phyloP scores from a whole-genome alignment of 2,329 filamentous ascomycete genomes.

The Sphaerostilbella broomeana region DNA sequence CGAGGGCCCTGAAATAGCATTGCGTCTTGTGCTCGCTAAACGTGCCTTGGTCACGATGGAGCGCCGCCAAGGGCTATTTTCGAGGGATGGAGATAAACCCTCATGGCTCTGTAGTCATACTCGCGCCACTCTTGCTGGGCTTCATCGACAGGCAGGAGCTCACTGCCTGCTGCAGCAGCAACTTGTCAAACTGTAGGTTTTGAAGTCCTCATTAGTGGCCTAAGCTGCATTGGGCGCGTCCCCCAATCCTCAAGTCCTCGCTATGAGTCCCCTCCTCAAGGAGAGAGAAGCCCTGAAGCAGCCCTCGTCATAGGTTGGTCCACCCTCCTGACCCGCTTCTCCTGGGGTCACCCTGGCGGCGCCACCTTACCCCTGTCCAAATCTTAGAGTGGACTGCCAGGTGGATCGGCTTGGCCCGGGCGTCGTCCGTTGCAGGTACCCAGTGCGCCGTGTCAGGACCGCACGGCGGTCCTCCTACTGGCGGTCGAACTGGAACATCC shows the following conservation, averaged over 20 bases:
- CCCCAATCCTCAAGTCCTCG: not conserved
- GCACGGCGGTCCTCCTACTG: conserved; percentile 10
- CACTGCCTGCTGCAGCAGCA: not conserved
- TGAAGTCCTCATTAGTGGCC: not conserved
- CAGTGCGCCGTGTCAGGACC: conserved; percentile 2
- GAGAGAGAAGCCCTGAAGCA: too few relatives aligned
- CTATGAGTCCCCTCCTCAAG: not conserved
- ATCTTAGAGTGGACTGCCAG: not conserved
- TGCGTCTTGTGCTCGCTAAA: too few relatives aligned
- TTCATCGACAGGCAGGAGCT: too few relatives aligned
- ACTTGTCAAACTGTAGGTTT: not conserved
- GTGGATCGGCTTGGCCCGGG: conserved; percentile 6
- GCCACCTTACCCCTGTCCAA: conserved; percentile 4
- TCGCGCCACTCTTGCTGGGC: too few relatives aligned
- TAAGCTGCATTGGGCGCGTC: too few relatives aligned
- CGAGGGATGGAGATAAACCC: too few relatives aligned
- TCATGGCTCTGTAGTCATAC: too few relatives aligned
- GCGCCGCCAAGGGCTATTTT: too few relatives aligned
- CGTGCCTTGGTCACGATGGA: too few relatives aligned
- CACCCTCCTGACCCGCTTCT: too few relatives aligned
- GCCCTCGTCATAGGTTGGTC: too few relatives aligned
- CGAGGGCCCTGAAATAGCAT: too few relatives aligned
- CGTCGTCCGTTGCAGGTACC: conserved; percentile 10
- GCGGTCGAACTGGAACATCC: conserved; percentile 14
- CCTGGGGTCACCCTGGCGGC: not conserved